These are phyloP conservation scores for Kuraishia floccosa DNA, from an alignment of 805 yeast species.

Conservation along the genomic window DNA sequence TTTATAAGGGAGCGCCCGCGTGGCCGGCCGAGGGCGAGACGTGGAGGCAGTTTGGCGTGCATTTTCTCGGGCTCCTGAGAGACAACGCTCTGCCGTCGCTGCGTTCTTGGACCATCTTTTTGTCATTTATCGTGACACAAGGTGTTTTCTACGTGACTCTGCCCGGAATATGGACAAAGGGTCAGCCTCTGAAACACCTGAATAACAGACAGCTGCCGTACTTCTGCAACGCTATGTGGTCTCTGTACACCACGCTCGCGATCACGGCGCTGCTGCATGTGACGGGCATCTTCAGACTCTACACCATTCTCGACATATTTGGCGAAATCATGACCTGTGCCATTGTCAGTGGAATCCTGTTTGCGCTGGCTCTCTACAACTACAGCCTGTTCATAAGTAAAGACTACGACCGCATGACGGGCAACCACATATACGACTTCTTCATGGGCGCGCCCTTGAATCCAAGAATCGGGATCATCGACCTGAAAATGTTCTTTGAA, in stretches of 20 bases:
- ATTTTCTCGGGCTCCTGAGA: slow-evolving; percentile 30
- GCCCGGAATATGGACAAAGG: slow-evolving; percentile 93
- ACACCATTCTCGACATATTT: slow-evolving; percentile 67
- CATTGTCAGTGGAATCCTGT: slow-evolving; percentile 62
- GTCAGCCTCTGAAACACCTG: slow-evolving; percentile 82
- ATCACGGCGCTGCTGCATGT: slow-evolving; percentile 55
- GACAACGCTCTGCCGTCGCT: slow-evolving; percentile 48
- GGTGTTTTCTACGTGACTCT: slow-evolving; percentile 64
- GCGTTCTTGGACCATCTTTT: slow-evolving; percentile 60
- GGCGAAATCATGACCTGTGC: slow-evolving; percentile 93
- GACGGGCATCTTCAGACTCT: slow-evolving; percentile 63
- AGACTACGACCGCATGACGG: slow-evolving; percentile 86
- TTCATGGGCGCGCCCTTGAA: slow-evolving; percentile 98
- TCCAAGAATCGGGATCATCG: slow-evolving; percentile 89
- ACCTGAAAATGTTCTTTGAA: slow-evolving; percentile 94
- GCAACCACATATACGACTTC: slow-evolving; percentile 79
- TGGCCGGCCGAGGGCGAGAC: slow-evolving; percentile 48
- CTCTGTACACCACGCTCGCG: slow-evolving; percentile 61
- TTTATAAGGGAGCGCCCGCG: slow-evolving; percentile 66
- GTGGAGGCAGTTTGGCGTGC: slow-evolving; percentile 35
- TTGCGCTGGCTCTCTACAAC: slow-evolving; percentile 61
- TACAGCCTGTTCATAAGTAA: slow-evolving; percentile 53
- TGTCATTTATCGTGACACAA: slow-evolving; percentile 60
- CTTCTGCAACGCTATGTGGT: slow-evolving; percentile 84
- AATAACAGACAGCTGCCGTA: slow-evolving; percentile 77